Conservation (phyloP, 2,329 filamentous ascomycete species). For the Talaromyces sp. region DNA sequence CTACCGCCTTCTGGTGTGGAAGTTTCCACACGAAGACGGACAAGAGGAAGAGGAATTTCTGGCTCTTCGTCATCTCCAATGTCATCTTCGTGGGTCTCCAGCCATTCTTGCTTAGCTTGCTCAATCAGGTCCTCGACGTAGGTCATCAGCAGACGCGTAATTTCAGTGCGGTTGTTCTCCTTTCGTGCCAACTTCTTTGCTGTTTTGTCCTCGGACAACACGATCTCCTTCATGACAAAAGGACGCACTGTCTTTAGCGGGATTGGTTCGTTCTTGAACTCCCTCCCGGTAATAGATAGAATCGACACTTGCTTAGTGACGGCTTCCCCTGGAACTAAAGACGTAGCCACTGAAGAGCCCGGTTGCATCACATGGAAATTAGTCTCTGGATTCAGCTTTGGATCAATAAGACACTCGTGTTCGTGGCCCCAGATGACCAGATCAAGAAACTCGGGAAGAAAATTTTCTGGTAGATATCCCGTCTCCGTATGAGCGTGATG, state of each 20-base stretch:
- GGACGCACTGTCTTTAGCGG: constrained; percentile 85
- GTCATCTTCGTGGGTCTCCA: constrained; percentile 66
- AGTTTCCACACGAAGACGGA: constrained; percentile 88
- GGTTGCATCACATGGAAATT: constrained; percentile 97
- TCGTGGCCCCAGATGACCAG: constrained; percentile 96
- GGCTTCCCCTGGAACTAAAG: constrained; percentile 82
- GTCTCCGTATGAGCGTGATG: constrained; percentile 89
- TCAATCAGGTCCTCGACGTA: constrained; percentile 85
- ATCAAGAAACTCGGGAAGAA: constrained; percentile 86
- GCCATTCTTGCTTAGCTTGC: constrained; percentile 78
- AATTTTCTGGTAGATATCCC: constrained; percentile 89
- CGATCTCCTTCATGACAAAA: constrained; percentile 81
- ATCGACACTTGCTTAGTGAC: constrained; percentile 88
- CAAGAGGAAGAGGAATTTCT: constrained; percentile 72
- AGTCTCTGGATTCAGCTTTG: constrained; percentile 75
- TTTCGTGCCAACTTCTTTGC: constrained; percentile 76
- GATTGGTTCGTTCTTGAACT: constrained; percentile 76
- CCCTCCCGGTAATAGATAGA: constrained; percentile 74
- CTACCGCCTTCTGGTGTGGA: constrained; percentile 77
- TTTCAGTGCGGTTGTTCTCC: constrained; percentile 75
- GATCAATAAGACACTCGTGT: constrained; percentile 91
- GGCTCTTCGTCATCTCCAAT: constrained; percentile 53
- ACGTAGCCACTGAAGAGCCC: constrained; percentile 93
- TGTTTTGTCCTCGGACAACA: constrained; percentile 69
- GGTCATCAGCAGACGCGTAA: constrained; percentile 71